Conservation (phyloP, 2,329 filamentous ascomycete species). For the Penicillium sp. region DNA sequence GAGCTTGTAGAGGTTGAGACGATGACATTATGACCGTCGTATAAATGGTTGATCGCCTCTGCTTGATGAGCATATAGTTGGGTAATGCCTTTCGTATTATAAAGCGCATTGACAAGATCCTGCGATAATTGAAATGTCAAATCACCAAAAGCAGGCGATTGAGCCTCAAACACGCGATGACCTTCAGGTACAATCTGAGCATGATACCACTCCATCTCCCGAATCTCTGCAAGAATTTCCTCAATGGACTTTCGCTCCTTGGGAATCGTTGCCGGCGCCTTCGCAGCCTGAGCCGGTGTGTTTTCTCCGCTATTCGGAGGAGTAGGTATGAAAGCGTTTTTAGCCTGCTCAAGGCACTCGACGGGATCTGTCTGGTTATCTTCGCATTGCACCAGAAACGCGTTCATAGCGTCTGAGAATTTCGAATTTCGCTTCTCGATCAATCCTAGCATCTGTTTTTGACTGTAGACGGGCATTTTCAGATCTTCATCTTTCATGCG, state of each 20-base stretch:
- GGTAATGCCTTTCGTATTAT: conserved; percentile 85
- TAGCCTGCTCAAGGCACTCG: conserved; percentile 61
- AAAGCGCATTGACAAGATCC: conserved; percentile 90
- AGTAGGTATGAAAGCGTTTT: conserved; percentile 63
- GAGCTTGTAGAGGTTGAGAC: conserved; percentile 95
- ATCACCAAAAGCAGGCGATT: conserved; percentile 78
- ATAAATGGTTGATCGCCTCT: conserved; percentile 85
- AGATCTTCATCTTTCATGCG: conserved; percentile 76
- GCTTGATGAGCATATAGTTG: conserved; percentile 89
- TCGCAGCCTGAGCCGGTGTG: conserved; percentile 45
- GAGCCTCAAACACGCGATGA: conserved; percentile 85
- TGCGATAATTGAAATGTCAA: conserved; percentile 86
- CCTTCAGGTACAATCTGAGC: conserved; percentile 92
- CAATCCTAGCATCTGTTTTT: conserved; percentile 84
- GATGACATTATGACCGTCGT: conserved; percentile 82
- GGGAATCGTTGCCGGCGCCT: conserved; percentile 72
- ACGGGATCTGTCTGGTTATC: conserved; percentile 66
- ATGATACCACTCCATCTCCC: conserved; percentile 81
- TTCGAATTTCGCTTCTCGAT: conserved; percentile 89
- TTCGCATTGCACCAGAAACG: conserved; percentile 74
- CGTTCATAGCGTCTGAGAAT: conserved; percentile 75
- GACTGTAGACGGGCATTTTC: conserved; percentile 89
- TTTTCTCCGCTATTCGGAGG: conserved; percentile 48
- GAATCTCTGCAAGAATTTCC: conserved; percentile 83
- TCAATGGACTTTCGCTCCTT: conserved; percentile 76